Evolutionary conservation across 805 yeast species (phyloP), one percentile per base, ranked within the genome.

Genomic region (Yarrowia sp.): DNA sequence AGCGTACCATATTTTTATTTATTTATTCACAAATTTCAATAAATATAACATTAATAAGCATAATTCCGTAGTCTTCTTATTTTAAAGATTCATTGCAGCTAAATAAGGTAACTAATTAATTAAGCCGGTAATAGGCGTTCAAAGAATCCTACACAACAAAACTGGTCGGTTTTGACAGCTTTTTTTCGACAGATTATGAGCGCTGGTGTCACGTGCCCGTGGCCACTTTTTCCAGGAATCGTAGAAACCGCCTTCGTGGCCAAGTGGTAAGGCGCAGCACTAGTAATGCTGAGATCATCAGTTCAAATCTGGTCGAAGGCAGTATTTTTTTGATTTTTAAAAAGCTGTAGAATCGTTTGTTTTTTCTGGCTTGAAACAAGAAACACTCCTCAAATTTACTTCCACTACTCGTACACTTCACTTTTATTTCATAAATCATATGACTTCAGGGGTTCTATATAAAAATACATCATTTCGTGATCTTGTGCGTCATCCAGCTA

Each of bases 391-490:
- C 19, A 19, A 19, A 19, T 19, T 19, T 38, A 38, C 40, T 10
- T 11, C 40, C 10, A 10, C 40, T 8, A 2, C 40, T 10, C 8
- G 3, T 38, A 38, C 40, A 9, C 40, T 38, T 11, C 19, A 19
- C 19, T 38, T 11, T 38, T 5, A 2, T 38, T 38, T 38, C 40
- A 45, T 45, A 36, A 50, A 50, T 50, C 56, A 50, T 50, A 16
- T 12, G 59, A 53, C 59, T 53, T 53, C 59, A 50, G 65, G 49
- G 52, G 42, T 59, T 63, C 67, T 63, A 63, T 63, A 49, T 63
- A 63, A 63, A 63, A 63, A 49, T 63, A 49, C 67, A 63, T 38
- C 67, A 45, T 38, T 40, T 59, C 38, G 63, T 56, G 8, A 19
- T 41, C 38, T 19, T 40, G 22, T 41, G 36, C 45, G 32, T 26